phyloP scores from a whole-genome alignment of 345 rosid species.

The Gossypium australe region DNA sequence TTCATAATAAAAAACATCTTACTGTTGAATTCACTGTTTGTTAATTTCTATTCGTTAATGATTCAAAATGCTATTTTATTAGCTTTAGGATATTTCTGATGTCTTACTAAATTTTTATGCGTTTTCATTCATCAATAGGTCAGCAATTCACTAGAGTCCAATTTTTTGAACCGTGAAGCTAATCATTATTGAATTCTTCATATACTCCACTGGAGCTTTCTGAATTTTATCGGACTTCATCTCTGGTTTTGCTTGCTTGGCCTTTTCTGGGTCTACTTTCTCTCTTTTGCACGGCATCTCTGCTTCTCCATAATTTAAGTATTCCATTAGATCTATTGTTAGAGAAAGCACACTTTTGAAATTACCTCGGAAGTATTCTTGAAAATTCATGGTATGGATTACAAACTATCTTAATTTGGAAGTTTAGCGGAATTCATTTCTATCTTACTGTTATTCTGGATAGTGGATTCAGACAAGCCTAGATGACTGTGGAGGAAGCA shows the following conservation, averaged over 20 bases:
- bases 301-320: constrained; percentile 21
- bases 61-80: constrained; percentile 29
- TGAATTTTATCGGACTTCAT: constrained; percentile 37
- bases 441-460: constrained; percentile 11
- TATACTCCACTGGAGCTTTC: constrained; percentile 26
- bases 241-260: constrained; percentile 33
- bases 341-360: constrained; percentile 14
- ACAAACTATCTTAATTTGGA: constrained; percentile 18
- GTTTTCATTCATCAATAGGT: constrained; percentile 39
- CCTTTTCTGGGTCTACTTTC: constrained; percentile 25
- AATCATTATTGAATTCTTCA: constrained; percentile 44
- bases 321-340: constrained; percentile 18
- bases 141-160: constrained; percentile 51
- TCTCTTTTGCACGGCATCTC: constrained; percentile 20
- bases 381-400: constrained; percentile 19
- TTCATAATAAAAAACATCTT: constrained; percentile 34
- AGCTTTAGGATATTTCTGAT: constrained; percentile 50
- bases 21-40: constrained; percentile 29
- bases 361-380: constrained; percentile 14
- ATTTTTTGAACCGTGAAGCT: constrained; percentile 39
- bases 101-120: constrained; percentile 39
- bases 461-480: constrained; percentile 20
- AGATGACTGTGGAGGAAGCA: constrained; percentile 69
- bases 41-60: constrained; percentile 14
- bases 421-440: constrained; percentile 18